phyloP scores from a whole-genome alignment of 768 basidiomycete species.

The Kwoniella mangroviensis region DNA sequence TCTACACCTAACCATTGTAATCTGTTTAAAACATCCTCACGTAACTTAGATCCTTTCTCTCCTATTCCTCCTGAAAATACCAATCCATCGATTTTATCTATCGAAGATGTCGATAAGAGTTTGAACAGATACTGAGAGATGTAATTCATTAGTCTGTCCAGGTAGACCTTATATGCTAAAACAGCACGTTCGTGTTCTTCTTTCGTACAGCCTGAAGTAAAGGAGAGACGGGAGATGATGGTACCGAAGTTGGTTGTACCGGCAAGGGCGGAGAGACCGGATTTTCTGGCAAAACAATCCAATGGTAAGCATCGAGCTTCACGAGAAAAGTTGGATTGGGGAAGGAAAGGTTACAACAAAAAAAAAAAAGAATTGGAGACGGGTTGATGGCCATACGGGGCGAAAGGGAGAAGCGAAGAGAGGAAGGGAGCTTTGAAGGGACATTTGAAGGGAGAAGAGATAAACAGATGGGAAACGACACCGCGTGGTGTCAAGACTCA shows the following conservation, averaged over 20 bases:
- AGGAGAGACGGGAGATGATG: conserved; percentile 62
- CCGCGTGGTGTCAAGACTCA: conserved; percentile 32
- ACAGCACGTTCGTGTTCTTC: conserved; percentile 53
- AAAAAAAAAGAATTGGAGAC: background rate
- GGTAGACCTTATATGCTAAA: conserved; percentile 77
- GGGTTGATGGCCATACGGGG: no score
- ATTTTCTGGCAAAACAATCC: conserved; percentile 59
- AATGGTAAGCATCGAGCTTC: conserved; percentile 6
- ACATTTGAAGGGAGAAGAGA: background rate
- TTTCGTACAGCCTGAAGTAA: conserved; percentile 58
- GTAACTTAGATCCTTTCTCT: conserved; percentile 69
- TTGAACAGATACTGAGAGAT: conserved; percentile 77
- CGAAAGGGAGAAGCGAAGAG: no score
- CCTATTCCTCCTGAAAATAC: conserved; percentile 91
- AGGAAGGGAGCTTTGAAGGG: no score
- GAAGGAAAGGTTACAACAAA: background rate
- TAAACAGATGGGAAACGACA: no score
- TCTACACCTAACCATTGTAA: conserved; percentile 70
- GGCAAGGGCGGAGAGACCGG: conserved; percentile 77
- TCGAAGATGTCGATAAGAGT: conserved; percentile 59
- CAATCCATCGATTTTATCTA: conserved; percentile 69
- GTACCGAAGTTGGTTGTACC: conserved; percentile 82
- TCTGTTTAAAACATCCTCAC: conserved; percentile 65
- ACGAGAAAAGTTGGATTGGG: no score
- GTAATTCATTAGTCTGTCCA: conserved; percentile 74